Conservation (phyloP, 257 asterid genomes). For the Solanum megistacrolobum region DNA sequence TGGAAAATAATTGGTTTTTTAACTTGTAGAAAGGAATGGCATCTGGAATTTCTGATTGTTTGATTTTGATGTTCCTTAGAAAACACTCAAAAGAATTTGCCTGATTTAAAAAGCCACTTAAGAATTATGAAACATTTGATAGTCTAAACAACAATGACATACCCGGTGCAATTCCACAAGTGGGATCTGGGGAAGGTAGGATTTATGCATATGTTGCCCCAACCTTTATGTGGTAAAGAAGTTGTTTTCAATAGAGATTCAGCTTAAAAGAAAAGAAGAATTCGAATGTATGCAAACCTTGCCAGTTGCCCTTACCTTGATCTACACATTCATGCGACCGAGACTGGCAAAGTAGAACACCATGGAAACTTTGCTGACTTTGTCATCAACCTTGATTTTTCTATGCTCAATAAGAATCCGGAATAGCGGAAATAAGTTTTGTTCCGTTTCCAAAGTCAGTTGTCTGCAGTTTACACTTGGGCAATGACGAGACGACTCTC, state of each 20-base stretch:
- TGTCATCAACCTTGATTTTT: neutral
- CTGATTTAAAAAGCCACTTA: neutral
- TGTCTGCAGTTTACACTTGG: neutral
- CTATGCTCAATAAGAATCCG: neutral
- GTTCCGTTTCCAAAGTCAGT: neutral
- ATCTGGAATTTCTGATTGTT: neutral
- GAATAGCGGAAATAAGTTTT: neutral
- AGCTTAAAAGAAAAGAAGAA: neutral
- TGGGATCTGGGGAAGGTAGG: neutral
- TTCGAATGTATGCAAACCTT: neutral
- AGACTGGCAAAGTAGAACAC: neutral
- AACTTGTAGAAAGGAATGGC: neutral
- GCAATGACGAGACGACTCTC: neutral
- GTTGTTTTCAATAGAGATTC: neutral
- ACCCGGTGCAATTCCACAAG: neutral
- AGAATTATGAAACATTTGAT: neutral
- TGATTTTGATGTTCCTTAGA: neutral
- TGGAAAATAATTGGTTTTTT: neutral
- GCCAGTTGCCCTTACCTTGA: neutral
- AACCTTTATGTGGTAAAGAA: neutral
- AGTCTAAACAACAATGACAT: neutral
- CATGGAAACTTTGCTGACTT: neutral
- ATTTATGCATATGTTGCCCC: neutral
- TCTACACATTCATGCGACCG: neutral
- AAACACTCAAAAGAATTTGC: neutral